phyloP scores from a whole-genome alignment of 371 early-diverging fungal genomes.

The Chytridium lagenaria region DNA sequence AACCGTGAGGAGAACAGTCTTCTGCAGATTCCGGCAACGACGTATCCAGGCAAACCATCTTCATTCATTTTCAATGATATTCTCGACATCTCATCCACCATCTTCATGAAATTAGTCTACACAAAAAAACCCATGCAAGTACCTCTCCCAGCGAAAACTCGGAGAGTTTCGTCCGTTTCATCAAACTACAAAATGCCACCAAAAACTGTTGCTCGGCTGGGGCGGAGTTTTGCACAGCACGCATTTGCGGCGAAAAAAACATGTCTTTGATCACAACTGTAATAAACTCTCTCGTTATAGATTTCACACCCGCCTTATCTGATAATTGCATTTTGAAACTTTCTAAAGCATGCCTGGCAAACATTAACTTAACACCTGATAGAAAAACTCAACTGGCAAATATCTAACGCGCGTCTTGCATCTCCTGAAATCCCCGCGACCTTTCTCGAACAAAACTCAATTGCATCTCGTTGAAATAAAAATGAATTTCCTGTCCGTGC shows the following conservation, averaged over 20 bases:
- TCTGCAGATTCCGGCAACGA: background rate
- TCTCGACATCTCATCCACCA: background rate
- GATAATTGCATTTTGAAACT: constrained; percentile 54
- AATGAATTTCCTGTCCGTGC: constrained; percentile 58
- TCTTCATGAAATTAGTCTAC: background rate
- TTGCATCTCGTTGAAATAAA: constrained; percentile 77
- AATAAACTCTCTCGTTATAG: constrained; percentile 74
- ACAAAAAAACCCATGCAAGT: background rate
- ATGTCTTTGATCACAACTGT: constrained; percentile 83
- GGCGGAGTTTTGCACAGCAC: constrained; percentile 74
- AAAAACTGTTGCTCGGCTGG: constrained; percentile 87
- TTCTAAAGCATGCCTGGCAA: constrained; percentile 4
- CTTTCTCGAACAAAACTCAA: constrained; percentile 93
- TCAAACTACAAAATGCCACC: constrained; percentile 67
- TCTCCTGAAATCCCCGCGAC: constrained; percentile 97
- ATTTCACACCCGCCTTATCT: background rate
- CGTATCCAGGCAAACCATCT: background rate
- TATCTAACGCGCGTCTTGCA: constrained; percentile 94
- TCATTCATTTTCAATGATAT: background rate
- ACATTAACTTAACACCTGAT: background rate
- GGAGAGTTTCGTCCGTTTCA: constrained; percentile 33
- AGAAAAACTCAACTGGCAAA: constrained; percentile 67
- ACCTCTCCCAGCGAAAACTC: constrained; percentile 14
- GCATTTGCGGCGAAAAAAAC: constrained; percentile 76
- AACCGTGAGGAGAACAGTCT: background rate